Evolutionary conservation across 164 flowering plant species (phyloP).

Genomic region (Amborella trichopoda): DNA sequence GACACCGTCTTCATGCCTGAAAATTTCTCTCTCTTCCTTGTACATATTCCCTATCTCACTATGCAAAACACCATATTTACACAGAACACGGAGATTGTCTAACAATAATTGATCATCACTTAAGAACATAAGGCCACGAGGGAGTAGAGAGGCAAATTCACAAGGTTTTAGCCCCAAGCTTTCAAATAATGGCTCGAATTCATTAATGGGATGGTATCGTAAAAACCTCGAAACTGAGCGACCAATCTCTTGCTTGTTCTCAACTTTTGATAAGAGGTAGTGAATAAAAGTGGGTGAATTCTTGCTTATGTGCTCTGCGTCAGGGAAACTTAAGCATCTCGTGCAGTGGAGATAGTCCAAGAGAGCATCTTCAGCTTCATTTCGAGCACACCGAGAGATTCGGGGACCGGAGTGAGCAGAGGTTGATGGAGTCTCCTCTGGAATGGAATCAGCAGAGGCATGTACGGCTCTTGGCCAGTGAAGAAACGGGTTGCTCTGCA

Average conservation of each 20-base stretch:
- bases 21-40: slow-evolving; percentile 39
- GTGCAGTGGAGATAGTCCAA: slow-evolving; percentile 64
- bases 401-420: too few species aligned
- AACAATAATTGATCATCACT: slow-evolving; percentile 46
- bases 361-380: slow-evolving; percentile 42
- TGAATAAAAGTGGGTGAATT: slow-evolving; percentile 44
- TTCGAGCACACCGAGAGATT: background rate
- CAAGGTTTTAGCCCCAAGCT: slow-evolving; percentile 57
- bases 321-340: slow-evolving; percentile 36
- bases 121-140: slow-evolving; percentile 41
- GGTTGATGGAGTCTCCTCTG: too few species aligned
- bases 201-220: slow-evolving; percentile 71
- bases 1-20: slow-evolving; percentile 34
- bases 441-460: too few species aligned
- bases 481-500: too few species aligned
- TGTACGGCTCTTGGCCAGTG: too few species aligned
- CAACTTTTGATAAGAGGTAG: slow-evolving; percentile 26
- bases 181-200: slow-evolving; percentile 84
- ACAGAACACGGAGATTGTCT: slow-evolving; percentile 47
- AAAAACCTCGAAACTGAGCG: slow-evolving; percentile 30
- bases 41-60: slow-evolving; percentile 55
- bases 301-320: slow-evolving; percentile 67
- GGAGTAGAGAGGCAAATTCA: slow-evolving; percentile 31
- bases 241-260: slow-evolving; percentile 18
- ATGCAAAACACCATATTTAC: slow-evolving; percentile 46